A percentile compares a stretch with the other conserved stretches of the same genome.
Evolutionary conservation across 2,329 filamentous ascomycete genomes (phyloP).

Genomic region (Pseudonectria foliicola): DNA sequence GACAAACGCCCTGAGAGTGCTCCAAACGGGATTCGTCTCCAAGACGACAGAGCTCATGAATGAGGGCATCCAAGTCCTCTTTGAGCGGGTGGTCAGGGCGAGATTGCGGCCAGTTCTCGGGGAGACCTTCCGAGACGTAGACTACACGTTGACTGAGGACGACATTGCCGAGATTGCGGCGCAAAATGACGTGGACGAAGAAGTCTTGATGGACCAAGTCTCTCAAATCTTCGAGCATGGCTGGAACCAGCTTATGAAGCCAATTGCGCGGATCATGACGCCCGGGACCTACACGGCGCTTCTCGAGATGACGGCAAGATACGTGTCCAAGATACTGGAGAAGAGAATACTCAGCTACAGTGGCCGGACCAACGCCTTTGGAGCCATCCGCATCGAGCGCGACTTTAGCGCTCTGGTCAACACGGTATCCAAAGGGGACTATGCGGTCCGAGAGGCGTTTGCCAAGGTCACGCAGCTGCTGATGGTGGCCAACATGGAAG

Average conservation of each 20-base stretch:
- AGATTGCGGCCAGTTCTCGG: conserved; percentile 77
- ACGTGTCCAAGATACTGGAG: conserved; percentile 74
- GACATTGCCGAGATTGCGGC: conserved; percentile 50
- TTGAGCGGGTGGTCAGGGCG: conserved; percentile 78
- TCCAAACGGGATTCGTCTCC: conserved; percentile 64
- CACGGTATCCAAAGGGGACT: conserved; percentile 62
- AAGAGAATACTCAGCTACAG: conserved; percentile 79
- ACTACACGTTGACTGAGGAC: conserved; percentile 66
- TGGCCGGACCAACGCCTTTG: conserved; percentile 72
- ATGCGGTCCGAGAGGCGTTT: conserved; percentile 72
- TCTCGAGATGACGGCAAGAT: conserved; percentile 63
- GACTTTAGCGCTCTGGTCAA: conserved; percentile 72
- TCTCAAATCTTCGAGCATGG: conserved; percentile 72
- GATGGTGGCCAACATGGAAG: conserved; percentile 88
- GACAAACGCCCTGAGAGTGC: conserved; percentile 55
- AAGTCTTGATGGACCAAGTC: conserved; percentile 58
- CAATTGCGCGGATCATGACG: conserved; percentile 79
- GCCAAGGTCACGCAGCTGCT: conserved; percentile 70
- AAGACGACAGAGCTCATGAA: conserved; percentile 78
- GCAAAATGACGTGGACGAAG: conserved; percentile 47
- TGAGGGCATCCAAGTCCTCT: conserved; percentile 79
- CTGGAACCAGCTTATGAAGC: conserved; percentile 81
- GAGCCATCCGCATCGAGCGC: conserved; percentile 75
- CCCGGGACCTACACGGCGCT: conserved; percentile 68
- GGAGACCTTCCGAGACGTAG: conserved; percentile 85